Conservation (phyloP, 805 yeast genomes). For the Vanderwaltozyma verrucispora region DNA sequence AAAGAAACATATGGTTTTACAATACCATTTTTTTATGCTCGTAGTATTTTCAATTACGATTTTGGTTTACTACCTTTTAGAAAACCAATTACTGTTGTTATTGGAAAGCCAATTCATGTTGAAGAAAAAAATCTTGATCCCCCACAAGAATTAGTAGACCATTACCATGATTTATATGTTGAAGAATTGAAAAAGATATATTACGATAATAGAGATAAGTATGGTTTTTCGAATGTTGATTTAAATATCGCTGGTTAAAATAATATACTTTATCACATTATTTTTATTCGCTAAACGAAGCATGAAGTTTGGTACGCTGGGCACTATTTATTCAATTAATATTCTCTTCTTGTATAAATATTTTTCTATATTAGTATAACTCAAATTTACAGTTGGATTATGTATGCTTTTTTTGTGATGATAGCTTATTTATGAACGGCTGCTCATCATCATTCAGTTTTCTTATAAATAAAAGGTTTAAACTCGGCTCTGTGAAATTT, state of each 20-base stretch:
- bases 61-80: conserved; percentile 86
- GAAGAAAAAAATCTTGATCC: conserved; percentile 38
- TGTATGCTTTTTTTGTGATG: no score
- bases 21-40: conserved; percentile 79
- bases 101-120: conserved; percentile 56
- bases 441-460: no score
- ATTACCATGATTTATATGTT: conserved; percentile 64
- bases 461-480: no score
- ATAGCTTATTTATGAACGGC: no score
- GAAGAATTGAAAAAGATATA: conserved; percentile 53
- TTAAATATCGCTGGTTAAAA: conserved; percentile 22
- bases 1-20: conserved; percentile 73
- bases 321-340: no score
- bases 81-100: conserved; percentile 64
- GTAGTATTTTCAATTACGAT: conserved; percentile 88
- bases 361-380: no score
- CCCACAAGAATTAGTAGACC: conserved; percentile 42
- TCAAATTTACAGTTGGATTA: no score
- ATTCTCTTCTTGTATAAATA: no score
- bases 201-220: conserved; percentile 53
- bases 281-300: no score
- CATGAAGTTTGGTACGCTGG: no score
- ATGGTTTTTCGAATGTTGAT: conserved; percentile 19
- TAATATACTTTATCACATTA: no score
- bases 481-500: no score